Conservation (phyloP, 345 rosid genomes). For the Euphorbia lathyris region DNA sequence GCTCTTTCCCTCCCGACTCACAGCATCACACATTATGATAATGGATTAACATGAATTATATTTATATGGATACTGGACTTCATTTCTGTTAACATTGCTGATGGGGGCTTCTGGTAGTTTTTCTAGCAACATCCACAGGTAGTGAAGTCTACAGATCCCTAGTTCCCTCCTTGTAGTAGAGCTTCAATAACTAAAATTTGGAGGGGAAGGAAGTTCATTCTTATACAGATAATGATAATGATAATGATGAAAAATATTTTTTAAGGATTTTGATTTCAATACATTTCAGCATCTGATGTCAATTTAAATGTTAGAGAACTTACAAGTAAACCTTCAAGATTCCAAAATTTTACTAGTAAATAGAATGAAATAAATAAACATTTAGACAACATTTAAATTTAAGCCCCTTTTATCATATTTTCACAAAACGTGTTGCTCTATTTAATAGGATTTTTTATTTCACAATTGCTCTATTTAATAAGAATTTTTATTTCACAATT, state of each 20-base stretch:
- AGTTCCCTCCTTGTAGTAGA: background rate
- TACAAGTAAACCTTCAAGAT: no score
- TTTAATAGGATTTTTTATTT: no score
- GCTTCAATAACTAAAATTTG: background rate
- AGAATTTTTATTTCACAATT: no score
- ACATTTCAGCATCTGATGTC: background rate
- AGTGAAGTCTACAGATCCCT: slow-evolving; percentile 9
- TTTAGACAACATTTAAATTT: no score
- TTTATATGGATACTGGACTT: background rate
- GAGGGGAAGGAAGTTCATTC: slow-evolving; percentile 2
- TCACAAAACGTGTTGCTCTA: no score
- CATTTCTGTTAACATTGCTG: background rate
- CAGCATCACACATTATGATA: slow-evolving; percentile 44
- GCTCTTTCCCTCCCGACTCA: slow-evolving; percentile 47
- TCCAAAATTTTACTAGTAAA: no score
- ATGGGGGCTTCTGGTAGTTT: slow-evolving; percentile 7
- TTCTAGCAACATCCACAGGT: background rate
- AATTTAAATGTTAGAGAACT: no score
- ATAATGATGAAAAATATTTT: slow-evolving; percentile 29
- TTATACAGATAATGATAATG: slow-evolving; percentile 24
- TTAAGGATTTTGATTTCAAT: background rate
- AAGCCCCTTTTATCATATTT: no score
- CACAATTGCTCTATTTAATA: no score
- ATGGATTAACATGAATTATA: background rate
- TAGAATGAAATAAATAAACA: no score